phyloP scores from a whole-genome alignment of 2,329 filamentous ascomycete genomes.

The Cyphellophora attinorum region DNA sequence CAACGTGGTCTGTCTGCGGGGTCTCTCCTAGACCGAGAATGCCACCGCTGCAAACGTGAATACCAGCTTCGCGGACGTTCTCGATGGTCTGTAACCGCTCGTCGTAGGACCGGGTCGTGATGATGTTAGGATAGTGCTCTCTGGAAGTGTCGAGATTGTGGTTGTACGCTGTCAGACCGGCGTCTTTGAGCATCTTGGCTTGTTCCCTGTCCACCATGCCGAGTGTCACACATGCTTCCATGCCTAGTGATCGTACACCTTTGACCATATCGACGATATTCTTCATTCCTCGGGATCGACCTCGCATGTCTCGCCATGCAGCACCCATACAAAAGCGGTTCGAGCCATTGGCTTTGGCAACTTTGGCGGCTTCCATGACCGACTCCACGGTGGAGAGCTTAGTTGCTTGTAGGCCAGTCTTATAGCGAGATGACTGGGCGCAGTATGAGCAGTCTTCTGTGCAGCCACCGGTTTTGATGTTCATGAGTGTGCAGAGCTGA shows the following conservation, averaged over 20 bases:
- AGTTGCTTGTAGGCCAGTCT: slow-evolving; percentile 67
- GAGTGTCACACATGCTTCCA: slow-evolving; percentile 89
- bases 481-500: slow-evolving; percentile 91
- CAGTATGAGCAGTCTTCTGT: slow-evolving; percentile 91
- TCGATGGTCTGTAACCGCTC: slow-evolving; percentile 71
- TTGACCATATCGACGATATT: slow-evolving; percentile 82
- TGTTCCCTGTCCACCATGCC: slow-evolving; percentile 82
- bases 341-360: slow-evolving; percentile 73
- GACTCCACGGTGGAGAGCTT: slow-evolving; percentile 66
- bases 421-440: slow-evolving; percentile 75
- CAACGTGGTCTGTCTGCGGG: slow-evolving; percentile 62
- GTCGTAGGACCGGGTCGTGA: slow-evolving; percentile 78
- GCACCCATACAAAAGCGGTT: slow-evolving; percentile 94
- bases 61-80: slow-evolving; percentile 74
- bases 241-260: slow-evolving; percentile 69
- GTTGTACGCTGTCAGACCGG: slow-evolving; percentile 84
- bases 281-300: slow-evolving; percentile 70
- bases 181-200: slow-evolving; percentile 71
- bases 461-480: slow-evolving; percentile 91
- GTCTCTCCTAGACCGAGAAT: slow-evolving; percentile 79
- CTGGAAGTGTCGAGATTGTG: slow-evolving; percentile 87
- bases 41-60: slow-evolving; percentile 83
- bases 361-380: slow-evolving; percentile 67
- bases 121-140: slow-evolving; percentile 74
- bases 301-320: slow-evolving; percentile 89